Base-by-base conservation (phyloP, 768 basidiomycete genomes). In the Panaeolus papilionaceus region DNA sequence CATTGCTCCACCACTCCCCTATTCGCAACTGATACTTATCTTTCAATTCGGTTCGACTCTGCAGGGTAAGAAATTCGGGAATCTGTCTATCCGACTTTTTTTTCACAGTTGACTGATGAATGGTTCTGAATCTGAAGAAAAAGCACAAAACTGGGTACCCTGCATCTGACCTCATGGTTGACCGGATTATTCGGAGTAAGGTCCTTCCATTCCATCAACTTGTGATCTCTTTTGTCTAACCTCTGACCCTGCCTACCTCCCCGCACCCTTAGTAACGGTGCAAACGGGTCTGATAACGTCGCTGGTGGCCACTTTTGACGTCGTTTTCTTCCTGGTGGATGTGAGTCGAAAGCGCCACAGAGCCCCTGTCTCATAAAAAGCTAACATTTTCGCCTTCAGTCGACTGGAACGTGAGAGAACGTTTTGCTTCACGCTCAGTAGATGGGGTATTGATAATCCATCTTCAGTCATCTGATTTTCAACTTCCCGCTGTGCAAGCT, bases 111-210 rank as follows among this genome's bases (percentile, higher is more conserved):
- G 14, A 18, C 47, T 33, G 45, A 49, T 38, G 26, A 33, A 20
- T 10, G 64, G 12, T 45, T 38, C 20, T 23, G 40, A 42, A 11
- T 11, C 4, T 42, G 16, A 38, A 85, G 84, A 70, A 73, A 42
- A 78, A 69, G 42, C 77, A 82, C 66, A 82, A 79, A 70, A 84
- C 83, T 0, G 84, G 84, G 8, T 83, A 84, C 67, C 67, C 74
- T 4, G 67, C 70, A 4, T 83, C 84, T 0, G 83, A 85, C 67
- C 72, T 80, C 47, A 70, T 81, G 44, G 73, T 86, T 0, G 80
- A 84, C 69, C 78, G 73, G 62, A 81, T 86, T 63, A 84, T 85
- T 63, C 71, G 81, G 64, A 26, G 80, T 82, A 64, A 39, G 76
- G 68, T 16, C 14, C 10, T 44, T 28, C 10, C 28, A 47, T 10